Evolutionary conservation across 495 filamentous ascomycete species (phyloP), one percentile per base, ranked within the genome.

Genomic region (Penicillium paxilli): DNA sequence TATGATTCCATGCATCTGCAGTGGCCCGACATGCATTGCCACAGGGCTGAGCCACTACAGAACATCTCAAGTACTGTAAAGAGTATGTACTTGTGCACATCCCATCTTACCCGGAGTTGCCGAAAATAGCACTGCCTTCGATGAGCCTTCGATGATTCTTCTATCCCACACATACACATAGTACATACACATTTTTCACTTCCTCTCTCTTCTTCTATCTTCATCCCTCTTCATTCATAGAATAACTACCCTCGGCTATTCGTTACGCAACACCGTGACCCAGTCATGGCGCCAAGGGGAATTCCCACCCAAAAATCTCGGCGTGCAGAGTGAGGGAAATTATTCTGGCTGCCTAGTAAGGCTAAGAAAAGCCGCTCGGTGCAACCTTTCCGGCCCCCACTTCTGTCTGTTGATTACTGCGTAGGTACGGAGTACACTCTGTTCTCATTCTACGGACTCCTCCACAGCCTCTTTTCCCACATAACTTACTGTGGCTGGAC

Each of bases 101-200:
- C n/a, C n/a, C n/a, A n/a, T n/a, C n/a, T n/a, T 33, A 20, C 19
- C 38, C 44, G 52, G 42, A 14, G 3, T 11, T 41, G 22, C 48
- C 41, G 28, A 21, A 26, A 57, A 57, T 57, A 57, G 47, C 20
- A 50, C 51, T 50, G 58, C 55, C 30, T 62, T 59, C 55, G 44
- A 54, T 44, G 35, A 26, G 46, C 49, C 49, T 60, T 60, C 59
- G 41, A 58, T 50, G n/a, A n/a, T n/a, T n/a, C n/a, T n/a, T n/a
- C n/a, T n/a, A n/a, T n/a, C n/a, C n/a, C n/a, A n/a, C n/a, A n/a
- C n/a, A n/a, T n/a, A n/a, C n/a, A n/a, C n/a, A n/a, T n/a, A n/a
- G n/a, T n/a, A n/a, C n/a, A n/a, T n/a, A n/a, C n/a, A n/a, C n/a
- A n/a, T n/a, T n/a, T n/a, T n/a, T n/a, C n/a, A n/a, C n/a, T n/a